Evolutionary conservation across 768 basidiomycete genomes (phyloP), one percentile per base, ranked within the genome.

Genomic region (Leccinum imitatum): DNA sequence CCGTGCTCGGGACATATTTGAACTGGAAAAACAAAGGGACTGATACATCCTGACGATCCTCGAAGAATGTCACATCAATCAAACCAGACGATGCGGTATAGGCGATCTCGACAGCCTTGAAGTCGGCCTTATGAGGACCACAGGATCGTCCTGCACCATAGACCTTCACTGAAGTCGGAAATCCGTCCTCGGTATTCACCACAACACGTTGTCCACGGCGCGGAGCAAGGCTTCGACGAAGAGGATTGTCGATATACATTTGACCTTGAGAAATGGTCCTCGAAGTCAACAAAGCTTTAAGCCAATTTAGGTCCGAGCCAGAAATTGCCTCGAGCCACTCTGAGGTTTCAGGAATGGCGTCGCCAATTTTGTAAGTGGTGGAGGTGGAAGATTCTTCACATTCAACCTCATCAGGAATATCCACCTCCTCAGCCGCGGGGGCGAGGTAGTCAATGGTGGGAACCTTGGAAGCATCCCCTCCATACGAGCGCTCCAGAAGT

Each of bases 401-500:
- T 39, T 76, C 69, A 46, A 89, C 77, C 54, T 79, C 77, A 25
- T 82, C 59, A 44, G 79, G 67, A 19, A 74, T 57, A 46, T 76
- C 67, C 64, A 71, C 62, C 19, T 77, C 58, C 44, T 69, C 68
- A 23, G 84, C 79, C 37, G 76, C 75, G 50, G 84, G 81, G 33
- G 85, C 85, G 56, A 99, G 87, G 73, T 95, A 98, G 69, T 95
- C 96, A 65, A 92, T 71, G 8, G 79, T 80, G 3, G 97, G 97
- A 54, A 98, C 82, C 55, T 82, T 82, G 59, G 79, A 82, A 66
- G 78, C 79, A 70, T 98, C 92, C 17, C 89, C 89, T 54, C 71
- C 80, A 70, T 98, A 98, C 61, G 82, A 85, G 58, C 84, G 82
- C 51, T 90, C 83, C 15, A 97, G 81, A 48, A 98, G 83, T 68